These are phyloP conservation scores for Lasiosphaeria ovina DNA, from an alignment of 495 filamentous ascomycete species.

Conservation along the genomic window DNA sequence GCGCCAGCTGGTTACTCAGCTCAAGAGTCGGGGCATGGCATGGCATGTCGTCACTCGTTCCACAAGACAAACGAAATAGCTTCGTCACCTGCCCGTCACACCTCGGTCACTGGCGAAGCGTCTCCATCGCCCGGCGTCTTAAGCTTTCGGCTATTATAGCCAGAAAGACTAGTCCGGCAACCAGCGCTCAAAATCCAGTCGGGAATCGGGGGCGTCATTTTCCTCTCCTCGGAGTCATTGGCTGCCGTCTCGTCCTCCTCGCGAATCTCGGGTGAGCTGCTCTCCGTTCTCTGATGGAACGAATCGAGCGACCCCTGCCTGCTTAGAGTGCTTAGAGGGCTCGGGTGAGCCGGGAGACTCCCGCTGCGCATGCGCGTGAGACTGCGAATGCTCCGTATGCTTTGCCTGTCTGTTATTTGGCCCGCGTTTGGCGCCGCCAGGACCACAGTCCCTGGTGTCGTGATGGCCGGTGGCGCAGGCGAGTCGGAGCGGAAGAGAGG, in stretches of 20 bases:
- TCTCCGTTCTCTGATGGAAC: slow-evolving; percentile 32
- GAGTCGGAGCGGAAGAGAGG: slow-evolving; percentile 78
- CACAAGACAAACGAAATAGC: not conserved
- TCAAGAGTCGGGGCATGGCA: not conserved
- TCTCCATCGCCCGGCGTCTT: slow-evolving; percentile 7
- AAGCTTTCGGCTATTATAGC: slow-evolving; percentile 32
- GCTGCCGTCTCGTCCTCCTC: slow-evolving; percentile 30
- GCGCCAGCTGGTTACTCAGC: not conserved
- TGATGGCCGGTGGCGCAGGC: slow-evolving; percentile 65
- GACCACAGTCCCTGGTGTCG: slow-evolving; percentile 67
- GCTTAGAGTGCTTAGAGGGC: slow-evolving; percentile 50
- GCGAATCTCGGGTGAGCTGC: slow-evolving; percentile 26
- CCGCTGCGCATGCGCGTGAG: slow-evolving; percentile 67
- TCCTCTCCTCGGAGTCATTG: slow-evolving; percentile 27
- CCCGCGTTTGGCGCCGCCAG: slow-evolving; percentile 69
- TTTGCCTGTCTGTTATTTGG: slow-evolving; percentile 56
- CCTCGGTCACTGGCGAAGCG: slow-evolving; percentile 7
- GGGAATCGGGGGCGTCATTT: slow-evolving; percentile 58
- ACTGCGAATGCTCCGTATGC: slow-evolving; percentile 47
- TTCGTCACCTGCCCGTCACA: slow-evolving; percentile 1
- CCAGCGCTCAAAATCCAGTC: slow-evolving; percentile 55
- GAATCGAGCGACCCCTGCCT: slow-evolving; percentile 51
- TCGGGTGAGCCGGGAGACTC: slow-evolving; percentile 56
- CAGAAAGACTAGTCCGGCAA: slow-evolving; percentile 41
- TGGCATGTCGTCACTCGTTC: slow-evolving; percentile 9